These are phyloP conservation scores for Immersiporthe knoxdaviesiana DNA, from an alignment of 2,329 filamentous ascomycete genomes.

Conservation along the genomic window DNA sequence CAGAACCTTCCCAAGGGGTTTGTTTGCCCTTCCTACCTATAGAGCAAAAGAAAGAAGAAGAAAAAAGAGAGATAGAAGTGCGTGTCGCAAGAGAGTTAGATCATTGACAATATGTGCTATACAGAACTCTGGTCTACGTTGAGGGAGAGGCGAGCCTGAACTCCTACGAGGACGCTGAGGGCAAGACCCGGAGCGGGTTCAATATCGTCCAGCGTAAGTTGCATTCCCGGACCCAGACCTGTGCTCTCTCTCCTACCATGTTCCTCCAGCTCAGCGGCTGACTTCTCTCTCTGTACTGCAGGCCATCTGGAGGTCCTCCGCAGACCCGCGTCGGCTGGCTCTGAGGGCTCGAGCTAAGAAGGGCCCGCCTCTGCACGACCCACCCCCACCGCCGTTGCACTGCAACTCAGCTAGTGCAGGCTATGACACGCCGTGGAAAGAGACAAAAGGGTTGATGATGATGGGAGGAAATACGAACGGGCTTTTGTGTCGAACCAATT, in stretches of 20 bases:
- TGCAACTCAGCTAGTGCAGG: background rate
- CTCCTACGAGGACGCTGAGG: conserved; percentile 70
- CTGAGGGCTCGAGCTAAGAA: conserved; percentile 13
- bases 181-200: conserved; percentile 65
- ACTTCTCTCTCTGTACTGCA: conserved; percentile 34
- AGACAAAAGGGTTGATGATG: conserved; percentile 19
- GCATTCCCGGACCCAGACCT: too few relatives aligned
- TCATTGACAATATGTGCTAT: conserved; percentile 15
- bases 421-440: background rate
- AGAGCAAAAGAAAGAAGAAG: background rate
- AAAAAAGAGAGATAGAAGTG: too few relatives aligned
- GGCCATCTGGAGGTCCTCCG: conserved; percentile 53
- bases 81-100: background rate
- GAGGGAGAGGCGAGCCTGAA: conserved; percentile 79
- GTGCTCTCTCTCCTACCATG: background rate
- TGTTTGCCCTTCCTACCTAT: conserved; percentile 41
- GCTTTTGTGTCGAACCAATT: background rate
- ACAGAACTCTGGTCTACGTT: conserved; percentile 76
- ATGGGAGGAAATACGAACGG: conserved; percentile 14
- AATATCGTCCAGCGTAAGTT: conserved; percentile 80
- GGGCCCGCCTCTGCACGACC: background rate
- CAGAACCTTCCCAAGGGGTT: conserved; percentile 82
- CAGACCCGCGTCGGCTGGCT: conserved; percentile 14
- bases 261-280: conserved; percentile 6
- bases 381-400: background rate